Base-by-base conservation (phyloP, 345 rosid genomes). In the Populus alba region DNA sequence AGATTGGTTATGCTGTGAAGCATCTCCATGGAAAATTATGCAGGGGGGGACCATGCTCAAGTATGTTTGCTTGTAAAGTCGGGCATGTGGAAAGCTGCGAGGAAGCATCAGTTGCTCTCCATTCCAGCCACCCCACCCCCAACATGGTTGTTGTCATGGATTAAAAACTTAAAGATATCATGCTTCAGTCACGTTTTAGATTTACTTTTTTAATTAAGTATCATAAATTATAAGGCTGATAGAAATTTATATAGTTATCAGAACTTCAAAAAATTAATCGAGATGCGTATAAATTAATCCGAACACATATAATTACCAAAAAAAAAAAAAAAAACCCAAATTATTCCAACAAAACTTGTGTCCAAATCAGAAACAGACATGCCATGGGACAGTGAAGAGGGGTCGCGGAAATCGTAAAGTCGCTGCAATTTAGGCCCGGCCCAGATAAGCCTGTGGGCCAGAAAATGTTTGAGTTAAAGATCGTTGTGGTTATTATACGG, bases 21-120 rank as follows among this genome's bases (percentile, higher is more conserved):
- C 51, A 47, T 15, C 51, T 47, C 51, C 51, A 47, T 62, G 66
- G 66, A 29, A 62, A 62, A 62, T n/a, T 13, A 22, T 22, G 66
- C 15, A 11, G 63, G 15, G 5, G 39, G 39, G 18, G 67, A 38
- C 23, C 8, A 59, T 6, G n/a, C 76, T 1, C 45, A 38, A 13
- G 66, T 23, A 72, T 37, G 66, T 18, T 67, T 73, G 81, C 81
- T 73, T 79, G 61, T 6, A 38, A 72, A 72, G 76, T 39, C 57
- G 23, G 39, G 73, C 47, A 66, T 39, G 8, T 49, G 41, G 31
- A 53, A 55, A 69, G 81, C 77, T 53, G 59, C 59, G n/a, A 53
- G 59, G 59, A 20, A 20, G 59, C 59, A 73, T 67, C n/a, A 7
- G 62, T 71, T 47, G 61, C 25, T 49, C 41, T 51, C 74, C 16